Percentiles rank a stretch among this genome's conserved stretches.
Conservation (phyloP, 495 filamentous ascomycete genomes). For the Parmelia sp. region DNA sequence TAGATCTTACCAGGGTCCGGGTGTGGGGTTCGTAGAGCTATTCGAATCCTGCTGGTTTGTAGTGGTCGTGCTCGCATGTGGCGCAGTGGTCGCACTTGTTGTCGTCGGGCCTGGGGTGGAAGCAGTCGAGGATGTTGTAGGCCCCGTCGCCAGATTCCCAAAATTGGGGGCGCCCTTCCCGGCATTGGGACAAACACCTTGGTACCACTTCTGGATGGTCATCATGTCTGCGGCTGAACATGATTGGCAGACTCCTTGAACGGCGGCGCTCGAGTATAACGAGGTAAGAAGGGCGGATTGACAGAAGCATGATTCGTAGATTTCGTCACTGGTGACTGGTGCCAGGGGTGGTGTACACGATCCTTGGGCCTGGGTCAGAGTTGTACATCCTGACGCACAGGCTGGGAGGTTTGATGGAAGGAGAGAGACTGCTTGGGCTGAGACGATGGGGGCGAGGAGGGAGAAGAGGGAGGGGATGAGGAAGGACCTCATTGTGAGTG, state of each 20-base stretch:
- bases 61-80: slow-evolving; percentile 22
- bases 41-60: slow-evolving; percentile 7
- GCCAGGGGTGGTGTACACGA: slow-evolving; percentile 33
- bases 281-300: slow-evolving; percentile 38
- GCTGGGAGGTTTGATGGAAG: slow-evolving; percentile 40
- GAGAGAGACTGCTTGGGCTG: slow-evolving; percentile 29
- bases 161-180: slow-evolving; percentile 27
- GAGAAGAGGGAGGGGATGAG: slow-evolving; percentile 25
- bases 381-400: slow-evolving; percentile 44
- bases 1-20: slow-evolving; percentile 22
- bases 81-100: slow-evolving; percentile 26
- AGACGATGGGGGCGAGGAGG: slow-evolving; percentile 37
- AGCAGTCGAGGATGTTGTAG: slow-evolving; percentile 21
- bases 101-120: slow-evolving; percentile 20
- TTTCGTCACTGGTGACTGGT: slow-evolving; percentile 30
- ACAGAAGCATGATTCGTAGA: slow-evolving; percentile 53
- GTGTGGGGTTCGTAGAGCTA: slow-evolving; percentile 8
- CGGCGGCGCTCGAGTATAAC: slow-evolving; percentile 34
- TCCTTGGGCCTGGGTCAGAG: slow-evolving; percentile 40
- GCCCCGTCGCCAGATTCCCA: slow-evolving; percentile 14
- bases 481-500: slow-evolving; percentile 20
- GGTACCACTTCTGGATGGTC: slow-evolving; percentile 46
- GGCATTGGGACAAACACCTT: slow-evolving; percentile 33
- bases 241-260: slow-evolving; percentile 21
- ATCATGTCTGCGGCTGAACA: slow-evolving; percentile 22